Evolutionary conservation across 257 asterid species (phyloP), one percentile per base, ranked within the genome.

Genomic region (Scutellaria minor): DNA sequence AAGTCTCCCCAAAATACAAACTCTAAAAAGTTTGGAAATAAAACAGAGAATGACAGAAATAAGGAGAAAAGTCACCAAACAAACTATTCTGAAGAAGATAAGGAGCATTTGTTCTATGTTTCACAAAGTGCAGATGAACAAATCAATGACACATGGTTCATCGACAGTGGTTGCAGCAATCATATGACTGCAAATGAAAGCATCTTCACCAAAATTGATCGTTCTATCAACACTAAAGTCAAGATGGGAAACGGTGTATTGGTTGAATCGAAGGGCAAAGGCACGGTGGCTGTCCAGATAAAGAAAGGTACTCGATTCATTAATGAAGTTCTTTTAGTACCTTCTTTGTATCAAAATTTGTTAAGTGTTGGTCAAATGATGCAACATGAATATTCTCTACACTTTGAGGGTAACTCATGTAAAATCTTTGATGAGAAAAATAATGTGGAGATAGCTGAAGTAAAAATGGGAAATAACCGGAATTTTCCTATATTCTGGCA

Each of bases 161-260:
- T 67, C 37, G 48, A 67, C n/a, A 63, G 52, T n/a, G 68, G 53
- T 5, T 63, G 68, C 53, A 63, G n/a, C 52, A 41, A 41, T 27
- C 68, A 63, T 6, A 63, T 63, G 53, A 39, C 53, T 7, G 20
- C 63, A 9, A 56, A 56, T n/a, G 63, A 56, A 31, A 9, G 11
- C 51, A 46, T 46, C 51, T 46, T 46, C 13, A 3, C 5, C 11
- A 12, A 6, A 7, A 10, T 46, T 3, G 51, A 46, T 9, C 9
- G 13, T 1, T 46, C 51, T 7, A 9, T 46, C 3, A 42, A 9
- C 7, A 42, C 46, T 6, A 42, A 42, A 9, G 46, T 42, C 46
- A 42, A 42, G 46, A 9, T 54, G 10, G 39, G 13, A 10, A 8
- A 54, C 20, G 60, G 37, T 6, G 37, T 14, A 18, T 31, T 54